A percentile compares a stretch with the other conserved stretches of the same genome.
Evolutionary conservation across 192 early-diverging fungal genomes (phyloP).

Genomic region (Backusella morwellensis): DNA sequence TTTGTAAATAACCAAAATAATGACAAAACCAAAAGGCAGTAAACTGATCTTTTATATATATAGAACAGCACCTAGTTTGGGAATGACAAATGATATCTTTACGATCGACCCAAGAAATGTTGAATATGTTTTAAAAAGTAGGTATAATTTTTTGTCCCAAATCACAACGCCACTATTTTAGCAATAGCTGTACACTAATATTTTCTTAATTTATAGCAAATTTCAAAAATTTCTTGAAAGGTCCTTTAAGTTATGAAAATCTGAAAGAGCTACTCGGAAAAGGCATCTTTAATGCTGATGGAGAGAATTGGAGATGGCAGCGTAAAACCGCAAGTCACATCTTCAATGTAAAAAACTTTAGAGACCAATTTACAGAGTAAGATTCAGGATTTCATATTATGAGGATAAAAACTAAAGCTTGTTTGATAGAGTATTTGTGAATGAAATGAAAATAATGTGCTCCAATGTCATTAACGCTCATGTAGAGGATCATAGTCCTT

Average conservation of each 20-base stretch:
- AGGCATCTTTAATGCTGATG: constrained; percentile 71
- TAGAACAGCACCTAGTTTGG: constrained; percentile 17
- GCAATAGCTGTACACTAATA: background rate
- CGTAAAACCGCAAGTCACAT: constrained; percentile 47
- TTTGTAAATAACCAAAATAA: background rate
- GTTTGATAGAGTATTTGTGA: constrained; percentile 20
- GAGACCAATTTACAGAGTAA: constrained; percentile 33
- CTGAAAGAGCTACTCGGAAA: constrained; percentile 53
- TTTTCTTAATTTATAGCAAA: constrained; percentile 16
- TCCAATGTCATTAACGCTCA: constrained; percentile 1
- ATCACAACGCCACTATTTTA: background rate
- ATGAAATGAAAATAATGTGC: constrained; percentile 24
- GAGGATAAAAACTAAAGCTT: background rate
- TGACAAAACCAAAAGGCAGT: background rate
- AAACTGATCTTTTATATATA: background rate
- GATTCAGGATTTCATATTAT: background rate
- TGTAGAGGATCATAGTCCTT: constrained; percentile 21
- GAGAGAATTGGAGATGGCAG: constrained; percentile 52
- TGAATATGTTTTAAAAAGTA: constrained; percentile 39
- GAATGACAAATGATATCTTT: constrained; percentile 10
- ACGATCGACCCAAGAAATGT: constrained; percentile 31
- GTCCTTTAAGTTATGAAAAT: constrained; percentile 33
- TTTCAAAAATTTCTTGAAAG: constrained; percentile 39
- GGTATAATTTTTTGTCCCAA: background rate
- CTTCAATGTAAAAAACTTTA: constrained; percentile 34